Evolutionary conservation across 495 filamentous ascomycete genomes (phyloP).

Genomic region (Aspergillus nidulans): DNA sequence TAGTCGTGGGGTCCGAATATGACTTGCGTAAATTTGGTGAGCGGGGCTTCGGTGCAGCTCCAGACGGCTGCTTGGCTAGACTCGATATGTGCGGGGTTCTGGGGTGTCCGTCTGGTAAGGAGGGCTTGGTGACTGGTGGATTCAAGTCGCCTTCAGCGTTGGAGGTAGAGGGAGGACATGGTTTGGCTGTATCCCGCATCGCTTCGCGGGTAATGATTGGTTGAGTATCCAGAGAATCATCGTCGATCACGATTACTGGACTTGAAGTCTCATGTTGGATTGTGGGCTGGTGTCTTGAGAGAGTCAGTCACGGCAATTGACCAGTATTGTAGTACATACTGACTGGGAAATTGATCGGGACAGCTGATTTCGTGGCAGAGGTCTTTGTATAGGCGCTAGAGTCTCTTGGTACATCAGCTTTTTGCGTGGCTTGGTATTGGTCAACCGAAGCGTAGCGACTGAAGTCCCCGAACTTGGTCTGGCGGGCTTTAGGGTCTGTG

Average conservation of each 20-base stretch:
- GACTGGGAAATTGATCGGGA: slow-evolving; percentile 21
- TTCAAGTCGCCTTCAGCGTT: neutral
- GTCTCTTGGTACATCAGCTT: slow-evolving; percentile 48
- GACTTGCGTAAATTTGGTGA: slow-evolving; percentile 30
- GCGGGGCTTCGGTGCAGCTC: slow-evolving; percentile 15
- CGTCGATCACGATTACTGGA: slow-evolving; percentile 30
- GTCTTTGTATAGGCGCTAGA: slow-evolving; percentile 17
- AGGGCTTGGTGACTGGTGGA: neutral
- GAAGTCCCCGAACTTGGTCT: slow-evolving; percentile 1
- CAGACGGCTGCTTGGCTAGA: too few relatives aligned
- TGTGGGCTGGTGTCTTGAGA: slow-evolving; percentile 4
- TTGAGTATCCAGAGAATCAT: slow-evolving; percentile 1
- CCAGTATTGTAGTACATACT: slow-evolving; percentile 24
- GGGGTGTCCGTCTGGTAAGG: neutral
- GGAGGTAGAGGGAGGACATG: neutral
- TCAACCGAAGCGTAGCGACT: slow-evolving; percentile 31
- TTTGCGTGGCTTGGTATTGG: slow-evolving; percentile 34
- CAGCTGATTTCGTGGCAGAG: neutral
- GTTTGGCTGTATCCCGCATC: neutral
- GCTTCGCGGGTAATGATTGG: neutral
- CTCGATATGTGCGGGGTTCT: neutral
- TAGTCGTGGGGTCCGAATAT: slow-evolving; percentile 30
- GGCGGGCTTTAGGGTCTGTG: neutral
- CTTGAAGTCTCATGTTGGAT: slow-evolving; percentile 22
- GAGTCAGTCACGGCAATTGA: slow-evolving; percentile 10